Evolutionary conservation across 1,284 basidiomycete genomes (phyloP).

Genomic region (Ganoderma sinense): DNA sequence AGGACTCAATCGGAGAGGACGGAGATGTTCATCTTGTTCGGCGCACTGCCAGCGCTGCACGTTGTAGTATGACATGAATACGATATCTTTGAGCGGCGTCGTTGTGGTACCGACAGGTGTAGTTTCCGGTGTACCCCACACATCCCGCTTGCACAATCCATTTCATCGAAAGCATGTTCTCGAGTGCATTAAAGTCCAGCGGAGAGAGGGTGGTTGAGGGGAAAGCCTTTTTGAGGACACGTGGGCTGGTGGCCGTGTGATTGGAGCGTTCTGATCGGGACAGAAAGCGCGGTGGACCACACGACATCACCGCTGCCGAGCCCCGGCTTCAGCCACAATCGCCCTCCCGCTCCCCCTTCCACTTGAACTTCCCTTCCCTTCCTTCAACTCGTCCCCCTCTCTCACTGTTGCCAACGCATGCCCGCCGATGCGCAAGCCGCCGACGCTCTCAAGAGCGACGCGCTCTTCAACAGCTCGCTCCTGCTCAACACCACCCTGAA

Average conservation of each 20-base stretch:
- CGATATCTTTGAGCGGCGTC: background rate
- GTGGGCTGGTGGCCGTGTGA: background rate
- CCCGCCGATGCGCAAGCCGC: background rate
- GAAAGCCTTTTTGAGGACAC: background rate
- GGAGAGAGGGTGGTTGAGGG: background rate
- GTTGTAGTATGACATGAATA: background rate
- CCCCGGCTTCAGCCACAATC: slow-evolving; percentile 15
- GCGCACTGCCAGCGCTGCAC: background rate
- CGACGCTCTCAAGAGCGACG: slow-evolving; percentile 10
- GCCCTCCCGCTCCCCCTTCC: background rate
- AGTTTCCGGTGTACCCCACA: background rate
- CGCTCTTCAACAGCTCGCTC: slow-evolving; percentile 27
- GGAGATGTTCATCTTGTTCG: background rate
- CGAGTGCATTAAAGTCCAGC: background rate
- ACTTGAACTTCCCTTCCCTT: background rate
- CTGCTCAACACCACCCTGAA: slow-evolving; percentile 36
- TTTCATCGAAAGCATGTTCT: background rate
- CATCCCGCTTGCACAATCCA: background rate
- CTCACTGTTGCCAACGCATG: background rate
- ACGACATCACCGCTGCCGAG: slow-evolving; percentile 4
- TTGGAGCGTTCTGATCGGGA: background rate
- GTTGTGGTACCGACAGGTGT: background rate
- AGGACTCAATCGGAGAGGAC: background rate
- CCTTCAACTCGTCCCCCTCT: background rate
- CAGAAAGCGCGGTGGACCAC: background rate